Conservation (phyloP, 208 protist species). For the Herpetomonas tarakana region DNA sequence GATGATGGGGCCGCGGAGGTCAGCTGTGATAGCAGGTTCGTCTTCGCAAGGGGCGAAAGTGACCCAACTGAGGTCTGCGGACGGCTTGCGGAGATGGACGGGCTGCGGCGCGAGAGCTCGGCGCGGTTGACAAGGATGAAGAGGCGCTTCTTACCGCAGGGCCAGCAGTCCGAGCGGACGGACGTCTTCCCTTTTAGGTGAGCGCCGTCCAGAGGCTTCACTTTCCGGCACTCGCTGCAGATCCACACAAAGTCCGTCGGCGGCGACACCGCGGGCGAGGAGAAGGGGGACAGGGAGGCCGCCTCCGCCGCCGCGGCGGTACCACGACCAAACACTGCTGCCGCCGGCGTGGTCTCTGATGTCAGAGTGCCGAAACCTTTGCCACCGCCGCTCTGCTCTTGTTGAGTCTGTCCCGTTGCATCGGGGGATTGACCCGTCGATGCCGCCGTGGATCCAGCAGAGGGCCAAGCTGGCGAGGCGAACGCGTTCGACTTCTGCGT, state of each 20-base stretch:
- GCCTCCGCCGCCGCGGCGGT: neutral
- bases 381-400: no score
- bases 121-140: constrained; percentile 14
- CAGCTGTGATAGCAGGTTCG: neutral
- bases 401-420: neutral
- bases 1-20: neutral
- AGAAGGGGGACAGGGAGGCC: neutral
- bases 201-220: constrained; percentile 23
- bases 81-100: neutral
- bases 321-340: neutral
- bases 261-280: neutral
- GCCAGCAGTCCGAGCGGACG: constrained; percentile 51
- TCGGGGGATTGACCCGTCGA: constrained; percentile 2
- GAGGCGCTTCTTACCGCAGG: constrained; percentile 33
- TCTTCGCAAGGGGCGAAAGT: neutral
- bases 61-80: neutral
- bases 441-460: neutral
- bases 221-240: constrained; percentile 35
- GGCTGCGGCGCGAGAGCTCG: neutral
- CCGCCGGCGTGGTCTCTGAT: constrained; percentile 8
- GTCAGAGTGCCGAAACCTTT: no score
- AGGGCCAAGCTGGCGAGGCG: no score
- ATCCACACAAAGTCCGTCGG: constrained; percentile 22
- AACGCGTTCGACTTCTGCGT: no score
- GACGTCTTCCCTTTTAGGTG: constrained; percentile 36